Evolutionary conservation across 768 basidiomycete genomes (phyloP), one percentile per base, ranked within the genome.

Genomic region (Lactifluus echinatus): DNA sequence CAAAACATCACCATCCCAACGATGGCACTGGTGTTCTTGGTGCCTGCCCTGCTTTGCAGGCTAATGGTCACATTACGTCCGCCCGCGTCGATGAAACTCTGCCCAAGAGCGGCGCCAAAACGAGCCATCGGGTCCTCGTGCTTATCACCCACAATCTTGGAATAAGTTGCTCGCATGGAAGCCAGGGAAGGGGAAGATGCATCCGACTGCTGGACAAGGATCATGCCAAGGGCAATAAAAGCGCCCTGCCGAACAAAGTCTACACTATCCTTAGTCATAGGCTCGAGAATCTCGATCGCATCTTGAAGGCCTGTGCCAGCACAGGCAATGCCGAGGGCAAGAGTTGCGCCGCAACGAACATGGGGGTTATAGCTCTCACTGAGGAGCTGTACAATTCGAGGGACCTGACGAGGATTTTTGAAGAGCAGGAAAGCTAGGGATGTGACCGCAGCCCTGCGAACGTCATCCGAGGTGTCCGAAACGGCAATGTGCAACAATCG

Each of bases 331-430:
- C 96, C 96, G 23, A 99, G 77, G 21, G 96, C 96, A 31, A 99
- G 79, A 4, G 95, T 96, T 28, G 94, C 93, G 63, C 95, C 95
- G 61, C 95, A 97, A 42, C 96, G 82, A 23, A 99, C 96, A 69
- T 98, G 95, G 14, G 96, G 96, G 68, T 98, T 99, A 72, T 99
- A 99, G 66, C 93, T 95, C 75, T 99, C 96, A 62, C 91, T 93
- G 50, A 99, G 75, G 15, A 99, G 80, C 69, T 99, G 96, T 6
- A 99, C 96, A 57, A 98, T 90, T 44, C 96, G 79, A 19, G 96
- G 96, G 2, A 99, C 94, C 74, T 97, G 94, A 12, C 82, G 80
- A 12, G 96, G 94, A 69, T 89, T 96, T 73, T 97, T 93, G 81
- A 95, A 99, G 28, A 99, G 80, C 55, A 99, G 76, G 76, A 99